A percentile compares a stretch with the other conserved stretches of the same genome.
Conservation (phyloP, 169 alveolate genomes). For the Pseudocohnilembus persalinus region DNA sequence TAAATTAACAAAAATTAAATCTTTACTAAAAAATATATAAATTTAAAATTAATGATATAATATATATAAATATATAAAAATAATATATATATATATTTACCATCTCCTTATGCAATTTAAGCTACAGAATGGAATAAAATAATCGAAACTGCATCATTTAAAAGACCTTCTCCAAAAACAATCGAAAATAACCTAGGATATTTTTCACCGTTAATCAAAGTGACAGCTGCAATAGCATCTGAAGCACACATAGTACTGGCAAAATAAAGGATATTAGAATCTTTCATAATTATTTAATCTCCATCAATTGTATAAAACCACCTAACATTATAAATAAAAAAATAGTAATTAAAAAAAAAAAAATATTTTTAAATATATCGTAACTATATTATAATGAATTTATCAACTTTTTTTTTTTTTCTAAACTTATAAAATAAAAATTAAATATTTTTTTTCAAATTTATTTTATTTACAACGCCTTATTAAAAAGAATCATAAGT, state of each 20-base stretch:
- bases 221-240: constrained; percentile 78
- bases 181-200: constrained; percentile 74
- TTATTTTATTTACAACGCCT: not conserved
- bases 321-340: not conserved
- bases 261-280: not conserved
- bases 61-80: no score
- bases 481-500: not conserved
- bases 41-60: no score
- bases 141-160: constrained; percentile 83
- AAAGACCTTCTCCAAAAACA: constrained; percentile 83
- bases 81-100: not conserved
- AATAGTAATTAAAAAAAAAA: no score
- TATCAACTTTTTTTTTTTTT: not conserved
- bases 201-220: constrained; percentile 58
- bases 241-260: constrained; percentile 64
- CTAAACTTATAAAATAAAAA: no score
- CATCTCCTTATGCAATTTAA: not conserved
- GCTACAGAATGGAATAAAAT: constrained; percentile 43
- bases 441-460: not conserved
- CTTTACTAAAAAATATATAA: no score
- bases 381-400: not conserved
- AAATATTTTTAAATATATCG: no score
- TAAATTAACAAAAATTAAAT: no score
- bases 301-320: not conserved
- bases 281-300: not conserved